A percentile compares a stretch with the other conserved stretches of the same genome.
Conservation (phyloP, 352 stramenopile genomes). For the Phytopythium cucurbitacearum region DNA sequence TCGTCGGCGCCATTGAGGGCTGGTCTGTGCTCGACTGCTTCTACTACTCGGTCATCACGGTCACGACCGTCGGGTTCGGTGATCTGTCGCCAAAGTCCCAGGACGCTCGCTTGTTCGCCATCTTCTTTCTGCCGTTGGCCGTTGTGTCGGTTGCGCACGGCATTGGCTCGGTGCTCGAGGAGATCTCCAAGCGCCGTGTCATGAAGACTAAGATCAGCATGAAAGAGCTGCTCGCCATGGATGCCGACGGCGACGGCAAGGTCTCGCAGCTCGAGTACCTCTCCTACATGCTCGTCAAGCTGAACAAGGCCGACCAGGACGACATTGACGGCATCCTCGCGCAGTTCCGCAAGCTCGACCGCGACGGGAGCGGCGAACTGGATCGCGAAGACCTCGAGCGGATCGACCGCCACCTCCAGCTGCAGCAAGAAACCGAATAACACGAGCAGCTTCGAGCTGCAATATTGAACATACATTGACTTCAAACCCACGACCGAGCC, state of each 20-base stretch:
- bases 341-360: slow-evolving; percentile 64
- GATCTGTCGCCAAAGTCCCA: slow-evolving; percentile 67
- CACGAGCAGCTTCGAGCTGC: not conserved
- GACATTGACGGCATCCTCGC: slow-evolving; percentile 61
- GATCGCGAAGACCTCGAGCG: slow-evolving; percentile 64
- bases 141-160: slow-evolving; percentile 63
- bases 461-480: not conserved
- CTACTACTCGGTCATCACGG: slow-evolving; percentile 89
- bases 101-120: slow-evolving; percentile 63
- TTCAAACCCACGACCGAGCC: not conserved
- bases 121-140: slow-evolving; percentile 78
- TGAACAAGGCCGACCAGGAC: slow-evolving; percentile 64
- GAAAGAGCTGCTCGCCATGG: slow-evolving; percentile 68
- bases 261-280: slow-evolving; percentile 66
- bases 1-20: slow-evolving; percentile 53
- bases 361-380: slow-evolving; percentile 59
- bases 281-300: slow-evolving; percentile 70
- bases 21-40: slow-evolving; percentile 82
- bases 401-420: slow-evolving; percentile 49
- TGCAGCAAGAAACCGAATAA: slow-evolving; percentile 17
- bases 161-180: slow-evolving; percentile 64
- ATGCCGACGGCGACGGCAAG: slow-evolving; percentile 61
- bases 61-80: slow-evolving; percentile 88
- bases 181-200: slow-evolving; percentile 46
- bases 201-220: slow-evolving; percentile 75